Base-by-base conservation (phyloP, 176 grass and related monocot genomes). In the Tillandsia leiboldiana region DNA sequence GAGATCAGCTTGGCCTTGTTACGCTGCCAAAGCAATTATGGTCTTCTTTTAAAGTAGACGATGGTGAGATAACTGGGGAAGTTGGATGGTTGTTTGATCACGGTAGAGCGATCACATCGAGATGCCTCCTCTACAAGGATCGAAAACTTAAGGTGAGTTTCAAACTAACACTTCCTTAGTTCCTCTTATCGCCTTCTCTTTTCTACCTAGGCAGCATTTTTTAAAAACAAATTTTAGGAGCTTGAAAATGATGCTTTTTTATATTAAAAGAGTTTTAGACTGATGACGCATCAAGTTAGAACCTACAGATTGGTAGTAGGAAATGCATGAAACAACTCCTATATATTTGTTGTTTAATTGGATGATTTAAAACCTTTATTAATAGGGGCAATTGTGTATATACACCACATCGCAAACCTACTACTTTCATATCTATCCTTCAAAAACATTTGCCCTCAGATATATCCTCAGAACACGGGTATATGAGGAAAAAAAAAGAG, bases 21-120 rank as follows among this genome's bases (percentile, higher is more conserved):
- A 73, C 74, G 13, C 71, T 97, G 63, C 94, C 89, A 1, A 93
- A 87, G 63, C 76, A 87, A 49, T 82, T 97, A 51, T 97, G 89
- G 89, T 91, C 86, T 71, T 63, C 50, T 47, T 87, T 84, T 71
- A 81, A 71, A 67, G 63, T 68, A 75, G 77, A 63, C 62, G 65
- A 81, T 20, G 81, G 75, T 51, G 74, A 86, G 42, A 74, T 70
- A 68, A 33, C 83, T 27, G 84, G 89, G 51, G 87, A 99, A 84
- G 89, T 93, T 71, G 89, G 94, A 68, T 93, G 87, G 94, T 72
- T 73, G 67, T 65, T 93, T 4, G 61, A 85, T 69, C 14, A 72
- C 26, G 83, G 83, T 67, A 67, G 8, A 17, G 90, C 84, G 26
- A 68, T 90, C 1, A 99, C 94, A 48, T 99, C 84, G 22, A 85